Conservation (phyloP, 352 stramenopile genomes). For the Pythium guiyangense region DNA sequence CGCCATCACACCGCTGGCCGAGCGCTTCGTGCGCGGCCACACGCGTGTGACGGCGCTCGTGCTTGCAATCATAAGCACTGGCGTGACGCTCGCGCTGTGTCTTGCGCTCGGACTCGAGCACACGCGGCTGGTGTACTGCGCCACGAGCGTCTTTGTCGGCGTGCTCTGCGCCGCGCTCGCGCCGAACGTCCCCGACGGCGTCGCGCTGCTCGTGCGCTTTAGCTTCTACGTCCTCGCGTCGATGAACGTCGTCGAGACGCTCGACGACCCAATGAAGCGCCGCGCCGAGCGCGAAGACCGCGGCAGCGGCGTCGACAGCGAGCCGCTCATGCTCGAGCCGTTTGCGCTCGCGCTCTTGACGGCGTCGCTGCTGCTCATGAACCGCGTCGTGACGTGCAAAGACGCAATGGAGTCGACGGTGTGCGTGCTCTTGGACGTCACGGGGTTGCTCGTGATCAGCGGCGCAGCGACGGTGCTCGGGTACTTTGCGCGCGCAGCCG, state of each 20-base stretch:
- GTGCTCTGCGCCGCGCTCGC: conserved; percentile 30
- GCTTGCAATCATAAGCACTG: conserved; percentile 12
- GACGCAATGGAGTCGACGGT: conserved; percentile 57
- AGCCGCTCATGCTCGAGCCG: conserved; percentile 39
- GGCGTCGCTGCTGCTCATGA: conserved; percentile 38
- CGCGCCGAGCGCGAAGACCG: background rate
- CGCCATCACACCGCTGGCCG: conserved; percentile 41
- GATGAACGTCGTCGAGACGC: conserved; percentile 38
- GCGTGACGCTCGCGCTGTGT: conserved; percentile 3
- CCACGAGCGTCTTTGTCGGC: conserved; percentile 30
- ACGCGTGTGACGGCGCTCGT: conserved; percentile 20
- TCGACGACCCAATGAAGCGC: background rate
- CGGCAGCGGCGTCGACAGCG: background rate
- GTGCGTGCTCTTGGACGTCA: conserved; percentile 49
- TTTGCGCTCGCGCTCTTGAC: conserved; percentile 45
- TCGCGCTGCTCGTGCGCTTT: conserved; percentile 40
- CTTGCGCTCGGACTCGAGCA: background rate
- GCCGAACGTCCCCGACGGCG: conserved; percentile 38
- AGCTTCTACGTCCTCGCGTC: conserved; percentile 49
- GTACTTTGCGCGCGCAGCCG: conserved; percentile 33
- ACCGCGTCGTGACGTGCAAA: conserved; percentile 47
- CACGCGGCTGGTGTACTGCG: conserved; percentile 25
- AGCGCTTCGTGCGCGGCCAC: conserved; percentile 30
- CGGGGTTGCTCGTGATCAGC: conserved; percentile 44
- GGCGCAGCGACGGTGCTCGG: conserved; percentile 37